Evolutionary conservation across 768 basidiomycete species (phyloP).

Genomic region (Tylopilus balloui): DNA sequence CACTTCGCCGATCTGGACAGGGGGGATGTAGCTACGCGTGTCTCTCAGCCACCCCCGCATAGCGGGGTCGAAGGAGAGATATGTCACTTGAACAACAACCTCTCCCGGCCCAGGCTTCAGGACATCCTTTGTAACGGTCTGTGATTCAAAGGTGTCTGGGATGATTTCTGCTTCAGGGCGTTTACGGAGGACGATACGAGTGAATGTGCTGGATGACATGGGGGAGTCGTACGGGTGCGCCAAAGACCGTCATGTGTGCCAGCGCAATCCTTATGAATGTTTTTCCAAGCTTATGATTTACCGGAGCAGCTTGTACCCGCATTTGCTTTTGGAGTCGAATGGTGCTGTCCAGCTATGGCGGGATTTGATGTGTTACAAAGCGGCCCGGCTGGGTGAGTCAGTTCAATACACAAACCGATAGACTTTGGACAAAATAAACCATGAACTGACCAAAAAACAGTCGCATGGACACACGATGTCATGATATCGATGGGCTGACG

Average conservation of each 20-base stretch:
- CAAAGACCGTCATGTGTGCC: not conserved
- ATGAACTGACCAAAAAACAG: not conserved
- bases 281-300: not conserved
- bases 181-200: constrained; percentile 69
- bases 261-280: not conserved
- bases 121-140: constrained; percentile 45
- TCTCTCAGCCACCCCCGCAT: constrained; percentile 84
- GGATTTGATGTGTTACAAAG: too few species aligned
- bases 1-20: constrained; percentile 67
- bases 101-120: constrained; percentile 50
- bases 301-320: not conserved
- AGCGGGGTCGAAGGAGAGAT: constrained; percentile 80
- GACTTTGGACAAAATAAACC: not conserved
- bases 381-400: not conserved
- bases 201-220: constrained; percentile 40
- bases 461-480: too few species aligned
- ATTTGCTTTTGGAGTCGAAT: not conserved
- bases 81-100: constrained; percentile 74
- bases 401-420: too few species aligned
- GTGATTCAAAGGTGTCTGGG: constrained; percentile 67
- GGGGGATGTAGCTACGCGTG: constrained; percentile 63
- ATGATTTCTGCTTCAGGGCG: constrained; percentile 67
- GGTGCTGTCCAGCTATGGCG: not conserved
- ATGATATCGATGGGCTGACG: not conserved
- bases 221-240: not conserved